A percentile compares a stretch with the other conserved stretches of the same genome.
These are phyloP conservation scores for Aquilaria sinensis DNA, from an alignment of 345 rosid species.

Conservation along the genomic window DNA sequence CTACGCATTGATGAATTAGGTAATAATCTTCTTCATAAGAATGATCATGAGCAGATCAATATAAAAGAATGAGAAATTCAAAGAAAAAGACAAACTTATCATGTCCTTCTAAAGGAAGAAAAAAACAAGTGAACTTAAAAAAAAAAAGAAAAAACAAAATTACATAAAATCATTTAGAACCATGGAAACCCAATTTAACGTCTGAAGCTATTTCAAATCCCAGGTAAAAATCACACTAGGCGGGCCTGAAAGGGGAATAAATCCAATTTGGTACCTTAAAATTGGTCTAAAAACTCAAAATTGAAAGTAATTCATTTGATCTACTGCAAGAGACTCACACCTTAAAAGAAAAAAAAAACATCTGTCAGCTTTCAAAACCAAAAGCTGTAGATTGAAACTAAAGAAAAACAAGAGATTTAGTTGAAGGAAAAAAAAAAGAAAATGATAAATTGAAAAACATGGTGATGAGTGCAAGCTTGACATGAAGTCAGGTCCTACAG, in stretches of 20 bases:
- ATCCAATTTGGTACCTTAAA: slow-evolving; percentile 20
- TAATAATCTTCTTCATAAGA: slow-evolving; percentile 9
- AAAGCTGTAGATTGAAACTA: background rate
- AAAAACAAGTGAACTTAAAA: background rate
- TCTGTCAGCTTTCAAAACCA: slow-evolving; percentile 2
- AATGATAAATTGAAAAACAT: background rate
- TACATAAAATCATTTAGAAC: slow-evolving; percentile 23
- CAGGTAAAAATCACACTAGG: slow-evolving; percentile 13
- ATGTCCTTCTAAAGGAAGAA: background rate
- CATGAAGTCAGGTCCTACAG: no score
- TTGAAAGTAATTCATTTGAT: slow-evolving; percentile 11
- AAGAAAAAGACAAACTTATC: background rate
- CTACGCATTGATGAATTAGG: slow-evolving; percentile 1
- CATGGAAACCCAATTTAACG: slow-evolving; percentile 7
- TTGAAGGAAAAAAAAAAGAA: background rate
- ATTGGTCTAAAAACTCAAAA: slow-evolving; percentile 16
- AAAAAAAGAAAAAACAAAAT: background rate
- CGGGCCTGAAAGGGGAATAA: background rate
- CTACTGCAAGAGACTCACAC: slow-evolving; percentile 12
- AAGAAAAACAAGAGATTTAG: slow-evolving; percentile 7
- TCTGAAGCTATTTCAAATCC: slow-evolving; percentile 8
- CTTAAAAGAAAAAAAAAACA: slow-evolving; percentile 19
- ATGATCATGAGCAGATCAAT: background rate
- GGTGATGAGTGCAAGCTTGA: no score
- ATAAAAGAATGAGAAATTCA: background rate